Evolutionary conservation across 2,329 filamentous ascomycete species (phyloP), one percentile per base, ranked within the genome.

Genomic region (Laburnicola sp.): DNA sequence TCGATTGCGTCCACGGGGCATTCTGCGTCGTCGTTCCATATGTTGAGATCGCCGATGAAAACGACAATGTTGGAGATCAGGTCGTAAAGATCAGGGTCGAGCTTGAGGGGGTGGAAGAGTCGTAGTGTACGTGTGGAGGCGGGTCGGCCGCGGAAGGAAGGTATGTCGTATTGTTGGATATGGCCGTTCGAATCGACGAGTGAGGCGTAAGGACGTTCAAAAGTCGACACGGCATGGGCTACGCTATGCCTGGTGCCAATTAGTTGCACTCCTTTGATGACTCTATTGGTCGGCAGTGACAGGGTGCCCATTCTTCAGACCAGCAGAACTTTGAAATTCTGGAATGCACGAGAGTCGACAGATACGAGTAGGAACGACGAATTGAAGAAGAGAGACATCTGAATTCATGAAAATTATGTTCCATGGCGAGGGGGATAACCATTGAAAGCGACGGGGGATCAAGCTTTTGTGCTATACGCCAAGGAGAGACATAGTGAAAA

Each of bases 181-280:
- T 50, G 35, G 21, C 66, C 64, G 22, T 31, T 54, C 7, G 47
- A 37, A 30, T 62, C 54, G 3, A 61, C 16, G 6, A 69, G 56
- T 4, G 64, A 36, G 5, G 65, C 54, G 48, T 71, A 71, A 1
- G 68, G 66, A 4, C 48, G 56, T 35, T 65, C 57, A 37, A 70
- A 71, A 2, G 65, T 64, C 2, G 66, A 57, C 35, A 69, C 63
- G 3, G 60, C 57, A 43, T 68, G 66, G 6, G 68, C 68, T 16
- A 64, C 60, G 47, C 62, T 68, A 43, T 71, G 66, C 68, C 68
- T 71, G n/a, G 27, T 2, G 35, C 4, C 4, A 31, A 37, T 64
- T 48, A 64, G 56, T 26, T 31, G 5, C 10, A 22, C 8, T 4
- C 9, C 6, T 36, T n/a, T 11, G 10, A 36, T 11, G 16, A 16